Evolutionary conservation across 148 eudicot species (phyloP), one percentile per base, ranked within the genome.

Genomic region (Rhododendron vialii): DNA sequence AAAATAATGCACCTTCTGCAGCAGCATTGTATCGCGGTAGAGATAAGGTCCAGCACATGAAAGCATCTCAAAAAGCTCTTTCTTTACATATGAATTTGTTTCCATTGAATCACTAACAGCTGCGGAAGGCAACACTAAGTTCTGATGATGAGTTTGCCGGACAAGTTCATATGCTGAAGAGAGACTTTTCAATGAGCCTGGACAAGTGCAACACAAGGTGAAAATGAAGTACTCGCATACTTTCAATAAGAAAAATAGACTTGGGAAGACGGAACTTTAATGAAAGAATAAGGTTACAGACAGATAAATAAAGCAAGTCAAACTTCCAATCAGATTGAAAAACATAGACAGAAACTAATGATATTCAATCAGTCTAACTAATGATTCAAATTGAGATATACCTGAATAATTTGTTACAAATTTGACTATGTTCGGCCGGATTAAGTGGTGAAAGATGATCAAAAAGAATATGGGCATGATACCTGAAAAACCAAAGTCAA

Each of bases 41-140:
- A 98, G 93, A 91, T 94, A 95, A 87, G 99, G 95, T 87, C 99
- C 98, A 84, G 89, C 96, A 89, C 91, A 88, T 86, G 93, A 78
- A 90, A 98, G 98, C 99, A 95, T 95, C 93, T 98, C 98, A 89
- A 95, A 95, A 82, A 98, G 93, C 81, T 94, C 96, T 89, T 94
- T 98, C 84, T 82, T 75, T 5, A 17, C 86, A 11, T 88, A 83
- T 20, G 92, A 82, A 88, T 84, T 89, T 88, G 90, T 85, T 35
- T 92, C 95, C 86, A 85, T 81, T 24, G 86, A 63, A 86, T 91
- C 93, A 24, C 81, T 74, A 82, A 83, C 83, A 86, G 88, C 87
- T 24, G 85, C 85, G 22, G 90, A 35, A 73, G 82, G 81, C 74
- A 48, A 75, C 26, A 84, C 89, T 76, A 79, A 88, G 84, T 50